These are phyloP conservation scores for Fusarium piperis DNA, from an alignment of 2,329 filamentous ascomycete genomes.

Conservation along the genomic window DNA sequence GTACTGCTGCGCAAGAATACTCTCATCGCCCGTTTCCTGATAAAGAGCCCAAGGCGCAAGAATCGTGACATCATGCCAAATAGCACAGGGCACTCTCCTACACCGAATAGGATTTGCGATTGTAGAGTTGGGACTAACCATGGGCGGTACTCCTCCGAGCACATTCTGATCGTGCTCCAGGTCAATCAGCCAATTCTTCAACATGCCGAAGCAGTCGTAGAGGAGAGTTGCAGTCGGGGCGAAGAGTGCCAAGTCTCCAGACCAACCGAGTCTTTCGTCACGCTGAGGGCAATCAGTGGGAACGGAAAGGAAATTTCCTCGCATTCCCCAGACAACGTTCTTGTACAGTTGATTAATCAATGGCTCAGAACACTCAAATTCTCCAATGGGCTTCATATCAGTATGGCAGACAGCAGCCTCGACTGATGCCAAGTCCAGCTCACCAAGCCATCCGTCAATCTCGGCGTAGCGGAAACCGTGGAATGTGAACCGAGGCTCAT, in stretches of 20 bases:
- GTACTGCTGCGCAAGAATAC: conserved; percentile 50
- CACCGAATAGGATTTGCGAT: conserved; percentile 7
- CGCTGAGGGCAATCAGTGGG: conserved; percentile 67
- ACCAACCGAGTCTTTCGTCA: conserved; percentile 64
- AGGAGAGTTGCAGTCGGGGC: conserved; percentile 61
- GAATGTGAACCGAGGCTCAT: conserved; percentile 62
- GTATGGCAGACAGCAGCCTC: conserved; percentile 55
- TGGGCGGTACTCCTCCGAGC: conserved; percentile 13
- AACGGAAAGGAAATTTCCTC: conserved; percentile 65
- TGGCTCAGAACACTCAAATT: conserved; percentile 60
- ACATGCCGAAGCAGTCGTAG: conserved; percentile 61
- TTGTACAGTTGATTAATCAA: conserved; percentile 63
- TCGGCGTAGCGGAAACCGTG: conserved; percentile 65
- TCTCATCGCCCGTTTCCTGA: conserved; percentile 48
- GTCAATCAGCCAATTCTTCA: conserved; percentile 44
- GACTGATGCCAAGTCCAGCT: conserved; percentile 24
- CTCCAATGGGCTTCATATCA: conserved; percentile 60
- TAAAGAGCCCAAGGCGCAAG: conserved; percentile 52
- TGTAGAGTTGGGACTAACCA: conserved; percentile 22
- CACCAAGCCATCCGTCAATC: conserved; percentile 53
- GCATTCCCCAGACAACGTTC: conserved; percentile 65
- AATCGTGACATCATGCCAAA: conserved; percentile 55
- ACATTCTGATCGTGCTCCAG: conserved; percentile 13
- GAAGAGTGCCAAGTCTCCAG: conserved; percentile 61
- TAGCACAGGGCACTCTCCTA: conserved; percentile 37